Percentiles rank a stretch among this genome's conserved stretches.
phyloP scores from a whole-genome alignment of 352 stramenopile species.

The Globisporangium ultimum region DNA sequence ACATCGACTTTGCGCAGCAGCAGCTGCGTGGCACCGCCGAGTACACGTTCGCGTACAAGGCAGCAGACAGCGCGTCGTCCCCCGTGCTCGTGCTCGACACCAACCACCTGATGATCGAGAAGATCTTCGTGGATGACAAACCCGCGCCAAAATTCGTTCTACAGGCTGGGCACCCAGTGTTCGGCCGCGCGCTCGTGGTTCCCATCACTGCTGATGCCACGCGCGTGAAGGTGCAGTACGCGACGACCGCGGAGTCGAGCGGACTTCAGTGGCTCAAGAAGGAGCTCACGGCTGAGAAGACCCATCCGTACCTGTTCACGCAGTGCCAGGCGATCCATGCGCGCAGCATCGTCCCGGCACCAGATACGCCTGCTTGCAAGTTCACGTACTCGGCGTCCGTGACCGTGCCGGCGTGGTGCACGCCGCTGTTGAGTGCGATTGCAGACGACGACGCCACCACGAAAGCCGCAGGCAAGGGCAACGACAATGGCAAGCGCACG shows the following conservation, averaged over 20 bases:
- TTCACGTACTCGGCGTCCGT: constrained; percentile 93
- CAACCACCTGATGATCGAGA: constrained; percentile 68
- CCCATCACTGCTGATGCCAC: constrained; percentile 37
- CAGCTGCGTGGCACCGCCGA: constrained; percentile 77
- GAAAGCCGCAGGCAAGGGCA: not conserved
- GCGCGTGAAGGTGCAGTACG: constrained; percentile 39
- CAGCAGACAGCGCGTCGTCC: constrained; percentile 3
- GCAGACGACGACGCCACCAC: constrained; percentile 10
- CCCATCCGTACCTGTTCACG: constrained; percentile 94
- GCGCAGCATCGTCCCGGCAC: constrained; percentile 93
- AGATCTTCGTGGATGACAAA: constrained; percentile 44
- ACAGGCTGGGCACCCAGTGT: constrained; percentile 41
- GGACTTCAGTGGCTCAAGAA: constrained; percentile 92
- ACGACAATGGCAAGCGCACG: constrained; percentile 3
- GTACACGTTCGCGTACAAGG: constrained; percentile 68
- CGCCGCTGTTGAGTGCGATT: constrained; percentile 90
- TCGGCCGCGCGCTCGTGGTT: constrained; percentile 60
- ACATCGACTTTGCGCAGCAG: constrained; percentile 81
- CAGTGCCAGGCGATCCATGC: constrained; percentile 95
- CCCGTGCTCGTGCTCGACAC: constrained; percentile 83
- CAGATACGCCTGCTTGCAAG: constrained; percentile 92
- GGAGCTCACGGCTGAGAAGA: constrained; percentile 92
- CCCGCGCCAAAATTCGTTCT: constrained; percentile 27
- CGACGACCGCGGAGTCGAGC: constrained; percentile 27
- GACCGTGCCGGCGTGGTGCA: constrained; percentile 90